Evolutionary conservation across 75 land plant species (phyloP), one percentile per base, ranked within the genome.

Genomic region (Pinus taeda): DNA sequence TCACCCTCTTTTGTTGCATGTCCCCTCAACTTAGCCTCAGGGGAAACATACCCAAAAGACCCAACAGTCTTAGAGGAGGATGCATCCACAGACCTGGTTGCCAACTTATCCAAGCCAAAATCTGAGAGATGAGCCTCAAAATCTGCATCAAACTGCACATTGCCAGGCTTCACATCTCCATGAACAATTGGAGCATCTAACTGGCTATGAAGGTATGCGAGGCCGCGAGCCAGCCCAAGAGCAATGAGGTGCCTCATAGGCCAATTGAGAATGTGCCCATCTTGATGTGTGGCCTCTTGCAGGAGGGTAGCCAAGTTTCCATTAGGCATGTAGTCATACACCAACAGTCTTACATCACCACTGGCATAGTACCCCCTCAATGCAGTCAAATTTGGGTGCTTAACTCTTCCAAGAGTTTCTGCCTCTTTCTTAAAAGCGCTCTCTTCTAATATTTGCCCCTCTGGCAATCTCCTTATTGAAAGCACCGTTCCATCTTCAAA

Each of bases 321-420:
- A 74, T 97, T 97, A 58, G 99, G 99, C 99, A 97, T 97, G 92
- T 97, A 97, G 78, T 97, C 99, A 71, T 91, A 93, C 20, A 95
- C 84, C 37, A 97, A 85, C 45, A 97, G 90, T 18, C 93, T 78
- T 29, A 90, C 87, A 33, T 95, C 96, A 26, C 88, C 79, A 4
- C 91, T 85, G 6, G 87, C 84, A 56, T 92, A 97, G 71, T 95
- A 97, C 21, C 99, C 99, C 9, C 98, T 85, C 17, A 97, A 85
- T 15, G 95, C 98, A 1, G 92, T 89, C 18, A 97, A 76, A 60
- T 97, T 97, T 5, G 94, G 87, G 82, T 97, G 99, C 79, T 87
- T 93, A 49, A 97, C 86, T 74, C 86, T 86, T 11, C 96, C 99
- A 11, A 97, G 83, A 67, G 87, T 72, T 77, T 97, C 99, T 1